Conservation (phyloP, 352 stramenopile genomes). For the Globisporangium takayamanum region DNA sequence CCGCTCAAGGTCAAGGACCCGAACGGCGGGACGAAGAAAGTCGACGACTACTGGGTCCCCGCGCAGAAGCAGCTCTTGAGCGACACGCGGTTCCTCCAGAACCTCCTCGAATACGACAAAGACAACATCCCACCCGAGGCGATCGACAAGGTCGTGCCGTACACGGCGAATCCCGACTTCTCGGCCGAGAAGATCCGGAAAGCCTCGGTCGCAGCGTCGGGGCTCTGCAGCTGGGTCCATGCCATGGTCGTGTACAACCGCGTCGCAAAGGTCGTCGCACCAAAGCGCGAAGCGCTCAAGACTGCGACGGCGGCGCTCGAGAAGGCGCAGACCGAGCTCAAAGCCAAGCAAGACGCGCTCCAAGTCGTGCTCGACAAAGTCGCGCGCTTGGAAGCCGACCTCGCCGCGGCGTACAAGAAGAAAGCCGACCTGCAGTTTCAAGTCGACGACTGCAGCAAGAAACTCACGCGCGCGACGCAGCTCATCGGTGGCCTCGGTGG, state of each 20-base stretch:
- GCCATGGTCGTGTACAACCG: conserved; percentile 96
- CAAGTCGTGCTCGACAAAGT: conserved; percentile 92
- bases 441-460: conserved; percentile 91
- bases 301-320: conserved; percentile 84
- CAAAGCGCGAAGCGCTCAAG: conserved; percentile 91
- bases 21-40: conserved; percentile 86
- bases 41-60: conserved; percentile 93
- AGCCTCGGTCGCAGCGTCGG: conserved; percentile 90
- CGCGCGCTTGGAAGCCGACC: conserved; percentile 78
- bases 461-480: conserved; percentile 89
- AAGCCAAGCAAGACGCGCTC: conserved; percentile 87
- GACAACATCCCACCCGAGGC: conserved; percentile 91
- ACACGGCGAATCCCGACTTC: conserved; percentile 87
- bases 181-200: conserved; percentile 93
- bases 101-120: conserved; percentile 94
- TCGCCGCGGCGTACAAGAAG: conserved; percentile 90
- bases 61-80: conserved; percentile 91
- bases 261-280: conserved; percentile 90
- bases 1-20: conserved; percentile 92
- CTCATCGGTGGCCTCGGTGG: conserved; percentile 91
- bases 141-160: conserved; percentile 88
- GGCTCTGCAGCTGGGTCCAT: conserved; percentile 93
- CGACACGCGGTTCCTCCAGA: conserved; percentile 91
- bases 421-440: conserved; percentile 88
- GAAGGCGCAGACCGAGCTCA: conserved; percentile 80